phyloP scores from a whole-genome alignment of 257 asterid species.

The Nicotiana undulata region DNA sequence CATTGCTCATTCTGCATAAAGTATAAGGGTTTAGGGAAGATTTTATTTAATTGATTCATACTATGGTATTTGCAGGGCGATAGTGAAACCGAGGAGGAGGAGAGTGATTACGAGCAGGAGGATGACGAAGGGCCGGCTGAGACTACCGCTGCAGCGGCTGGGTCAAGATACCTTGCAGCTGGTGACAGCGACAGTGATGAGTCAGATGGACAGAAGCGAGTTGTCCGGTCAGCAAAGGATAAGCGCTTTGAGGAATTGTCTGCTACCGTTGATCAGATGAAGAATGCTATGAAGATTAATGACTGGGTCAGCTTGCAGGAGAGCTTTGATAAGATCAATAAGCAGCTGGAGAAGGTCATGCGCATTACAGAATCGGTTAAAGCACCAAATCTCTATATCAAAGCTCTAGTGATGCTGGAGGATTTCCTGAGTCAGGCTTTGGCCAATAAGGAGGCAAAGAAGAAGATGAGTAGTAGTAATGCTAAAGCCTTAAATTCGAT shows the following conservation, averaged over 20 bases:
- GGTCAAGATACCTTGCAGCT: conserved; percentile 33
- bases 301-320: conserved; percentile 95
- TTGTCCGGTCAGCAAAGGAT: conserved; percentile 73
- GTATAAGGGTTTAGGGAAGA: not conserved
- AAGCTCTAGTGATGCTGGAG: conserved; percentile 86
- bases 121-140: conserved; percentile 37
- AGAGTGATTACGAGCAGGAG: conserved; percentile 36
- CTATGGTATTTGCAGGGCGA: conserved; percentile 39
- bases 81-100: conserved; percentile 61
- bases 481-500: conserved; percentile 90
- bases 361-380: conserved; percentile 59
- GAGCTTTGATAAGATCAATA: conserved; percentile 91
- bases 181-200: conserved; percentile 66
- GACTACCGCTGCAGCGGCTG: conserved; percentile 14
- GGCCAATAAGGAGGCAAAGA: conserved; percentile 92
- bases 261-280: conserved; percentile 84
- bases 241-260: conserved; percentile 83
- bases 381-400: conserved; percentile 73
- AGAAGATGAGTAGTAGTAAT: conserved; percentile 95
- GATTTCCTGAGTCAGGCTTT: conserved; percentile 70
- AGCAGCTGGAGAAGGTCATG: conserved; percentile 91
- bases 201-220: conserved; percentile 56
- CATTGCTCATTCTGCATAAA: not conserved
- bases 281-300: conserved; percentile 88
- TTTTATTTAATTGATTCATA: not conserved